Percentiles rank a stretch among this genome's conserved stretches.
Conservation (phyloP, 768 basidiomycete genomes). For the Chalciporus pseudorubinellus region DNA sequence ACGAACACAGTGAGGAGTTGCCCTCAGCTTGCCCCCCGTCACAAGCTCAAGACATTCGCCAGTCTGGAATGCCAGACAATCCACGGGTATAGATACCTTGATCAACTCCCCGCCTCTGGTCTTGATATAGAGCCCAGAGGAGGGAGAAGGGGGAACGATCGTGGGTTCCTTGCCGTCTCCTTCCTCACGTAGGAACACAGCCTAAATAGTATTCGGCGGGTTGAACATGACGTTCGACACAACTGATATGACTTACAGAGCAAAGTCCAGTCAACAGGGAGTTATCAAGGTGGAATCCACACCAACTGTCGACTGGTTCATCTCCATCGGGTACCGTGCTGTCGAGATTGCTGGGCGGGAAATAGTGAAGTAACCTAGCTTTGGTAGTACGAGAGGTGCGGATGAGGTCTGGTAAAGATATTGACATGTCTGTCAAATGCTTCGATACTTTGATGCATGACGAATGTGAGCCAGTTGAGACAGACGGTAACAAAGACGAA, state of each 20-base stretch:
- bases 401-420: slow-evolving; percentile 74
- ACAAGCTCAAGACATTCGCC: slow-evolving; percentile 93
- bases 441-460: slow-evolving; percentile 49
- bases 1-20: slow-evolving; percentile 93
- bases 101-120: slow-evolving; percentile 75
- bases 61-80: slow-evolving; percentile 93
- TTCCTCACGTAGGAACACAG: slow-evolving; percentile 72
- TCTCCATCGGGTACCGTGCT: slow-evolving; percentile 42
- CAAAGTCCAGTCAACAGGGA: slow-evolving; percentile 90
- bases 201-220: slow-evolving; percentile 41
- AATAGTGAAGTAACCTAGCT: slow-evolving; percentile 95
- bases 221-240: neutral
- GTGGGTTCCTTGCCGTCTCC: slow-evolving; percentile 40
- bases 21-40: slow-evolving; percentile 74
- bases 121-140: slow-evolving; percentile 88
- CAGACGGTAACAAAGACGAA: slow-evolving; percentile 30
- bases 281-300: slow-evolving; percentile 95
- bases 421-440: slow-evolving; percentile 57
- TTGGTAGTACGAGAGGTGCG: slow-evolving; percentile 79
- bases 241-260: slow-evolving; percentile 49
- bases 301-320: slow-evolving; percentile 82
- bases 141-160: slow-evolving; percentile 66
- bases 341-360: slow-evolving; percentile 56
- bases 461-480: slow-evolving; percentile 3
- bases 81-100: slow-evolving; percentile 81